A percentile compares a stretch with the other conserved stretches of the same genome.
Evolutionary conservation across 257 asterid genomes (phyloP).

Genomic region (Oldenlandia corymbosa): DNA sequence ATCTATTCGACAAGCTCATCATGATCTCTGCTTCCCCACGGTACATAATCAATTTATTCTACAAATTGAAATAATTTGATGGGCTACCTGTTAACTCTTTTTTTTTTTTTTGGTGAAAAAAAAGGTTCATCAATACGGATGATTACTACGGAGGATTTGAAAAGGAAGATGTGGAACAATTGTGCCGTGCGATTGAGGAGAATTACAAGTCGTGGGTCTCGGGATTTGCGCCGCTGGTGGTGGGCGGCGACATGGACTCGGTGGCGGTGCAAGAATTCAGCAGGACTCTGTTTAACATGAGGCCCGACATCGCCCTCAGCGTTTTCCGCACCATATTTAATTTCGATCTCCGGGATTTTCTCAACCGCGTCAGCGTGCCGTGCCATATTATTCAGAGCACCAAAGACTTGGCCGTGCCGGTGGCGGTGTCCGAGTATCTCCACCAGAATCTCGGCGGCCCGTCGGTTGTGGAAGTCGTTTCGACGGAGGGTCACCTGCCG

Average conservation of each 20-base stretch:
- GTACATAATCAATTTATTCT: too few species aligned
- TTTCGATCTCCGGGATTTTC: conserved; percentile 38
- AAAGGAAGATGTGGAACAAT: conserved; percentile 32
- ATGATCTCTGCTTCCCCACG: conserved; percentile 35
- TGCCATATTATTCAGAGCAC: conserved; percentile 74
- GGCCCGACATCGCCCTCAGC: conserved; percentile 69
- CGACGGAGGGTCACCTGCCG: conserved; percentile 74
- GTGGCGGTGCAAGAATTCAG: conserved; percentile 75
- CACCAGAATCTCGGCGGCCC: conserved; percentile 55
- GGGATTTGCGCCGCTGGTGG: conserved; percentile 67
- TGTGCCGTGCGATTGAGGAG: conserved; percentile 40
- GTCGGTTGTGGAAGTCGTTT: conserved; percentile 58
- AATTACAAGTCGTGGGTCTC: conserved; percentile 67
- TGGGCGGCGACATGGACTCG: conserved; percentile 73
- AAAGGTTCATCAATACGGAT: conserved; percentile 33
- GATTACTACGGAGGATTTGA: conserved; percentile 49
- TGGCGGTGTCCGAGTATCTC: conserved; percentile 64
- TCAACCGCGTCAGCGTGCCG: conserved; percentile 53
- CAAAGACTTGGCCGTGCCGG: conserved; percentile 68
- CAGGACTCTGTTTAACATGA: conserved; percentile 64
- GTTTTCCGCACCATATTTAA: conserved; percentile 48
- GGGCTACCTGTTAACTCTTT: too few species aligned
- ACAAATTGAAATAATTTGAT: too few species aligned
- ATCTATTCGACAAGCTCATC: conserved; percentile 37
- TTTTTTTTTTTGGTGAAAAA: too few species aligned